A percentile compares a stretch with the other conserved stretches of the same genome.
Evolutionary conservation across 2,329 filamentous ascomycete species (phyloP).

Genomic region (Colletotrichum falcatum): DNA sequence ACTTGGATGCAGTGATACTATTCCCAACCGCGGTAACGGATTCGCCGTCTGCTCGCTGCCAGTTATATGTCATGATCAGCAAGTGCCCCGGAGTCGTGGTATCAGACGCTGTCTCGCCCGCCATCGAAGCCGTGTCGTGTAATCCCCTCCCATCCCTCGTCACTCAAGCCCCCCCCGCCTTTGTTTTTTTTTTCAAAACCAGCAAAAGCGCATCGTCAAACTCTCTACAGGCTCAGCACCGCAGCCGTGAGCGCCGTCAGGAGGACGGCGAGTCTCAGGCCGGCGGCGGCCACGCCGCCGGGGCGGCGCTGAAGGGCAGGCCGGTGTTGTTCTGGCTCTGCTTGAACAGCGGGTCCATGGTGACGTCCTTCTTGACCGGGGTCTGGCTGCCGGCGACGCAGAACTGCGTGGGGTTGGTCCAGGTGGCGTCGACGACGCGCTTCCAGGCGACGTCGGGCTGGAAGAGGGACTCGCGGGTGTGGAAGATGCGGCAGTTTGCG

Average conservation of each 20-base stretch:
- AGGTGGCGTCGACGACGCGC: slow-evolving; percentile 52
- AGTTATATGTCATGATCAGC: background rate
- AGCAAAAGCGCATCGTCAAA: background rate
- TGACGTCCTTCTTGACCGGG: slow-evolving; percentile 38
- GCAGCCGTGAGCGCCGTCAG: slow-evolving; percentile 17
- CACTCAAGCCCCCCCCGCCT: background rate
- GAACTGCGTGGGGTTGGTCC: slow-evolving; percentile 47
- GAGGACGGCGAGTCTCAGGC: slow-evolving; percentile 26
- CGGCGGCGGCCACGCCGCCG: background rate
- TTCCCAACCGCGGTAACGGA: background rate
- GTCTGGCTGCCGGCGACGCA: slow-evolving; percentile 51
- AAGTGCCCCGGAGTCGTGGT: background rate
- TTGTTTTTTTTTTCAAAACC: background rate
- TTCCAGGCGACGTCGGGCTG: slow-evolving; percentile 57
- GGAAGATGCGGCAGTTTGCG: slow-evolving; percentile 61
- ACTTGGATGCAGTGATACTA: background rate
- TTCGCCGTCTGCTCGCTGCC: background rate
- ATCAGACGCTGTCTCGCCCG: background rate
- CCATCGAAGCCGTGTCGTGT: background rate
- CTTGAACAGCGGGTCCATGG: slow-evolving; percentile 43
- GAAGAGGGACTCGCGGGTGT: slow-evolving; percentile 57
- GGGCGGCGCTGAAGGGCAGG: slow-evolving; percentile 10
- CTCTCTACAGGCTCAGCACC: slow-evolving; percentile 28
- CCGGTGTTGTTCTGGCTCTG: slow-evolving; percentile 34
- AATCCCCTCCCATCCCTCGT: background rate